Evolutionary conservation across 768 basidiomycete species (phyloP), one percentile per base, ranked within the genome.

Genomic region (Naganishia antarctica): DNA sequence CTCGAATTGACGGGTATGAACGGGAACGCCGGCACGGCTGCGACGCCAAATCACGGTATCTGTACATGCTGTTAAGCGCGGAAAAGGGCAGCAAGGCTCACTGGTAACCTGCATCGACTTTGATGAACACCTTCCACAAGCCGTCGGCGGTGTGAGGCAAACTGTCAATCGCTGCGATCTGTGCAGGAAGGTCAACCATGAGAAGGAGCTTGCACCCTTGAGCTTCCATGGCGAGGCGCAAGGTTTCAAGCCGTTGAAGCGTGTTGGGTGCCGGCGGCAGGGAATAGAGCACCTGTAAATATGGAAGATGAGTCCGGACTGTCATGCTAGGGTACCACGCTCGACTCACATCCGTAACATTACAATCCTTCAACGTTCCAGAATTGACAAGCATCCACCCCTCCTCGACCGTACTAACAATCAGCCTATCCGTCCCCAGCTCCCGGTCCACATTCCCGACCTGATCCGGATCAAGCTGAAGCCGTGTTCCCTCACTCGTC

Each of bases 401-500:
- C 75, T 92, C 91, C 89, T 91, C n/a, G 88, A 91, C 8, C 88
- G 87, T 29, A 88, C 82, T 34, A 91, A 83, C 4, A 86, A 84
- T 47, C 63, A 64, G 57, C 49, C 50, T 57, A 3, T n/a, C 32
- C 26, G 7, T 37, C 40, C 50, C 23, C 57, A 25, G 40, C 11
- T n/a, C n/a, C n/a, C 32, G 32, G 9, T 51, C 82, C 78, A 12
- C 84, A 86, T 59, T 76, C 81, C 48, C 82, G 82, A 44, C 78
- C 81, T 60, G 45, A 25, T 74, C 73, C 6, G 87, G 85, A 48
- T 80, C 71, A 2, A 90, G 81, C 71, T 91, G 89, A 25, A 90
- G 75, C 66, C 80, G 80, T 11, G 86, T 83, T 25, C 90, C 90
- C 74, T 91, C 89, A 9, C 80, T 78, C 0, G 89, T 91, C 88